phyloP scores from a whole-genome alignment of 2,329 filamentous ascomycete species.

The Talaromyces sp. region DNA sequence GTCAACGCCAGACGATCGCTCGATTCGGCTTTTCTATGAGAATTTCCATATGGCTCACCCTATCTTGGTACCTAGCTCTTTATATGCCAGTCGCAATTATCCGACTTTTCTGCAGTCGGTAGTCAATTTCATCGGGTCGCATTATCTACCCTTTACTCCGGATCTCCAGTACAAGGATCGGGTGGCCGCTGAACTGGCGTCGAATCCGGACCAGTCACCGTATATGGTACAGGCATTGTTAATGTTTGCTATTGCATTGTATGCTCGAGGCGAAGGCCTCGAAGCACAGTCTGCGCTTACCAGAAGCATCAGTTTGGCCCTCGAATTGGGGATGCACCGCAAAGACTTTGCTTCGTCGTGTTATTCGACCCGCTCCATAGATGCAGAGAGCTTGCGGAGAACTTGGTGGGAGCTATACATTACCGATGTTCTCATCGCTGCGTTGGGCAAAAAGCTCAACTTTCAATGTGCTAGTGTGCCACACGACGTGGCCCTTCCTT shows the following conservation, averaged over 20 bases:
- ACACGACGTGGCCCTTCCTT: constrained; percentile 66
- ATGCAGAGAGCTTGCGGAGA: constrained; percentile 76
- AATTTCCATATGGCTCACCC: constrained; percentile 50
- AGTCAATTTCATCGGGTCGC: constrained; percentile 45
- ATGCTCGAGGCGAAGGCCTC: constrained; percentile 27
- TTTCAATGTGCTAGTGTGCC: constrained; percentile 65
- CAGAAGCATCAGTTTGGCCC: constrained; percentile 61
- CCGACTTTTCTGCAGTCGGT: constrained; percentile 43
- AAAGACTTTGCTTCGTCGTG: constrained; percentile 48
- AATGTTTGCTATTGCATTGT: constrained; percentile 30
- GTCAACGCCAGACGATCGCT: constrained; percentile 21
- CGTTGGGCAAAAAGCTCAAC: constrained; percentile 42
- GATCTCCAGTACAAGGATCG: constrained; percentile 21
- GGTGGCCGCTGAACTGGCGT: constrained; percentile 18
- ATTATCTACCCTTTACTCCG: constrained; percentile 37
- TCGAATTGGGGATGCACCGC: constrained; percentile 69
- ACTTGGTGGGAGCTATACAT: constrained; percentile 84
- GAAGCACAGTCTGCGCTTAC: constrained; percentile 42
- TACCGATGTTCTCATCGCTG: constrained; percentile 73
- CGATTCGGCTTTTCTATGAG: constrained; percentile 46
- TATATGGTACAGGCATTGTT: constrained; percentile 34
- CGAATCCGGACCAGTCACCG: constrained; percentile 20
- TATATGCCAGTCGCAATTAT: constrained; percentile 35
- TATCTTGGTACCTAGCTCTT: constrained; percentile 44
- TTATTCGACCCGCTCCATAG: constrained; percentile 34